Evolutionary conservation across 495 filamentous ascomycete species (phyloP), one percentile per base, ranked within the genome.

Genomic region (Sporormia fimetaria): DNA sequence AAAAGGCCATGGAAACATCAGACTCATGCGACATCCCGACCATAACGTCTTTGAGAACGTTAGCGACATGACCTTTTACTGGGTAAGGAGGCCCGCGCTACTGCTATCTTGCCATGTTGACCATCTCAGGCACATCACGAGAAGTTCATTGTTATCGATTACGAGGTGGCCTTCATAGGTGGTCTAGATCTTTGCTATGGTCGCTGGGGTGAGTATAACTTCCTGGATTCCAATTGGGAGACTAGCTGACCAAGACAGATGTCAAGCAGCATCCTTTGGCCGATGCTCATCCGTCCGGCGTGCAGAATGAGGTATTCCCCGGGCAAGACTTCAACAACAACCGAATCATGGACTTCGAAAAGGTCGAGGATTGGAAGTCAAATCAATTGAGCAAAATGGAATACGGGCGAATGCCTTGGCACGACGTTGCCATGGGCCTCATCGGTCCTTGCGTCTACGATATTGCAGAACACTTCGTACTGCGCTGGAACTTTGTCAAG

Each of bases 171-270:
- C 12, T 96, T 94, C 52, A 85, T 94, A 42, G 88, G 88, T 26
- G 88, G 88, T 2, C 68, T 96, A 22, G 88, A 96, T 62, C 70
- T 95, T n/a, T 95, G 88, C 60, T 96, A 94, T 57, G 88, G 88
- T 3, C 74, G 88, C 18, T 96, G 87, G 87, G 88, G 94, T 47
- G 64, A 69, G 37, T n/a, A n/a, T n/a, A n/a, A n/a, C n/a, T n/a
- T n/a, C n/a, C n/a, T n/a, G n/a, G n/a, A n/a, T n/a, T n/a, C n/a
- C n/a, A n/a, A n/a, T n/a, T n/a, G n/a, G n/a, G n/a, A n/a, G n/a
- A n/a, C n/a, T n/a, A n/a, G n/a, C n/a, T n/a, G n/a, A n/a, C n/a
- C n/a, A n/a, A n/a, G n/a, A n/a, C n/a, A n/a, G n/a, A n/a, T n/a
- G n/a, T n/a, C n/a, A 75, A 81, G 44, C 83, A 92, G 55, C 88